Percentiles rank a stretch among this genome's conserved stretches.
These are phyloP conservation scores for Ampelocalamus luodianensis DNA, from an alignment of 176 grass and related monocot genomes.

Conservation along the genomic window DNA sequence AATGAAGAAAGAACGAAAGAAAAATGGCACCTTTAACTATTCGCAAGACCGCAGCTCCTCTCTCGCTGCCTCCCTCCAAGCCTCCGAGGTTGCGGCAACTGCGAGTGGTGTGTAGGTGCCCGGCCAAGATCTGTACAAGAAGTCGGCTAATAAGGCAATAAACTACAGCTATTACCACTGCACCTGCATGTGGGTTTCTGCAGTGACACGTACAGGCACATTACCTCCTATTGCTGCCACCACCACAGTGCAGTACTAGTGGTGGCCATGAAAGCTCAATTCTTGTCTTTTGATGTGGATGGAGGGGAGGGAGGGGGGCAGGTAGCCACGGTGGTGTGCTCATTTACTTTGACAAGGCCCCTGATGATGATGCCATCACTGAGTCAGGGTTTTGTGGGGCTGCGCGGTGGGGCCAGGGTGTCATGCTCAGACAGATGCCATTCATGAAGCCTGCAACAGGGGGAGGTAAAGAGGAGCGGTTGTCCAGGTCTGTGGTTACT, in stretches of 20 bases:
- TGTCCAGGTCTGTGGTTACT: neutral
- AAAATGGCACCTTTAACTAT: constrained; percentile 37
- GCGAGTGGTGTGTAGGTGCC: neutral
- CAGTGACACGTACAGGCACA: neutral
- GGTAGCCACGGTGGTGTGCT: constrained; percentile 7
- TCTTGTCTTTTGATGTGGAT: constrained; percentile 39
- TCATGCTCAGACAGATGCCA: neutral
- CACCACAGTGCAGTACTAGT: neutral
- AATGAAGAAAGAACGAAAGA: neutral
- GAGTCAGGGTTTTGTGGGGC: neutral
- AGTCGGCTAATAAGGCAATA: neutral
- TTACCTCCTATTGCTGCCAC: constrained; percentile 13
- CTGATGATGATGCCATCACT: neutral
- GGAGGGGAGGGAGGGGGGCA: neutral
- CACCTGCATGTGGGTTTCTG: constrained; percentile 19
- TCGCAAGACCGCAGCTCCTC: neutral
- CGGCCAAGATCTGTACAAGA: constrained; percentile 33
- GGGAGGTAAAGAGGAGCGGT: neutral
- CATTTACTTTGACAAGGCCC: constrained; percentile 35
- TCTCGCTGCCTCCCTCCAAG: neutral
- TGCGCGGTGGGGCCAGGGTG: neutral
- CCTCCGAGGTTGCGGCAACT: constrained; percentile 22
- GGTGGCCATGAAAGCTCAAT: constrained; percentile 15
- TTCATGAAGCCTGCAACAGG: neutral
- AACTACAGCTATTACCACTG: neutral